Conservation (phyloP, 2,329 filamentous ascomycete species). For the Helminthosporium solani region DNA sequence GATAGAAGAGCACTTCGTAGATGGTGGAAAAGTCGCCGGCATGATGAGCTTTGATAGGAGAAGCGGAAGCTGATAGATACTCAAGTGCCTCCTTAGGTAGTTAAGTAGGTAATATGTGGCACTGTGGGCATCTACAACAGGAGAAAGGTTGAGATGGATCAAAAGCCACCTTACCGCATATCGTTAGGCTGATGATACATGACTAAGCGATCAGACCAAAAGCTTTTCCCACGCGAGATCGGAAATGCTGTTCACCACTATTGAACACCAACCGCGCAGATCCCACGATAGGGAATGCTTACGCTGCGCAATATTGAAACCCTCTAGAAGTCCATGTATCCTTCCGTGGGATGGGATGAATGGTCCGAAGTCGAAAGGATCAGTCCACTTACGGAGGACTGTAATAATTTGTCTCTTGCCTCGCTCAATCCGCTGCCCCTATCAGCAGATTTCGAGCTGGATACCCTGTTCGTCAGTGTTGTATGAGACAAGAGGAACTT, state of each 20-base stretch:
- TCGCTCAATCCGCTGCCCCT: slow-evolving; percentile 40
- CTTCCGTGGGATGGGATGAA: no score
- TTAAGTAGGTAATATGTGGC: no score
- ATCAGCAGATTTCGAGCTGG: slow-evolving; percentile 43
- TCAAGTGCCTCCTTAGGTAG: no score
- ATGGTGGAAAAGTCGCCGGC: not conserved
- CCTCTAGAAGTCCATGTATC: no score
- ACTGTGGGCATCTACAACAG: not conserved
- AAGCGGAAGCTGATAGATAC: not conserved
- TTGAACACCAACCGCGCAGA: not conserved
- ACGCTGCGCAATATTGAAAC: no score
- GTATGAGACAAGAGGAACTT: slow-evolving; percentile 43
- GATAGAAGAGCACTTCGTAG: no score
- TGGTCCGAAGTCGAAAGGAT: no score
- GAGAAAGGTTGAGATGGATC: not conserved
- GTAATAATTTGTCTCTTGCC: slow-evolving; percentile 39
- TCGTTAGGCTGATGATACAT: not conserved
- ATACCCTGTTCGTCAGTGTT: slow-evolving; percentile 23
- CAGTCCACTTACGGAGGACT: no score
- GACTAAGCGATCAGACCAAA: not conserved
- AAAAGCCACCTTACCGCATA: not conserved
- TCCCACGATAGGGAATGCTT: not conserved
- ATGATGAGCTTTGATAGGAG: not conserved
- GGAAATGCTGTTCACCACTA: not conserved
- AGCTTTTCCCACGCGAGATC: not conserved